Evolutionary conservation across 345 rosid genomes (phyloP).

Genomic region (Acer yangbiense): DNA sequence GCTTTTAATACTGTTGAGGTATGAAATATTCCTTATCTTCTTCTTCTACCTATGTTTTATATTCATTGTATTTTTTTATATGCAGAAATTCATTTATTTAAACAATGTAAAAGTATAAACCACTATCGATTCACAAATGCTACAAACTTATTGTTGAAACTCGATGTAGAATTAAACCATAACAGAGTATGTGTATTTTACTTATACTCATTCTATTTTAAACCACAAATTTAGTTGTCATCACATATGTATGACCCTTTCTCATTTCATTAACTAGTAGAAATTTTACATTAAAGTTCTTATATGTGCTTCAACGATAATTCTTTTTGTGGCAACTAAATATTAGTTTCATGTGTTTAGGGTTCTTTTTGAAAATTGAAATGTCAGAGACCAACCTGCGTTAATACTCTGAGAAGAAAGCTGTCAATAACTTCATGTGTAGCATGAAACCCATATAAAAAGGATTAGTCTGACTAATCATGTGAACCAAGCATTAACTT

Average conservation of each 20-base stretch:
- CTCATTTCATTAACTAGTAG: not conserved
- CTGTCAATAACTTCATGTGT: not conserved
- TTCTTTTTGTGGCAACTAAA: conserved; percentile 1
- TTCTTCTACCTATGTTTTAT: not conserved
- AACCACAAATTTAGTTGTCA: not conserved
- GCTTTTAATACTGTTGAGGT: conserved; percentile 29
- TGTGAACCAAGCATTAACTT: not conserved
- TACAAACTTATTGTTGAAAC: not conserved
- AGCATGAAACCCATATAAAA: not conserved
- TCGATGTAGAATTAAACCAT: not conserved
- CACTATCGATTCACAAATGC: not conserved
- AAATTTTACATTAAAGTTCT: not conserved
- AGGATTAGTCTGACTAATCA: not conserved
- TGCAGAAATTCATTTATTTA: not conserved
- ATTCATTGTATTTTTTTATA: conserved; percentile 6
- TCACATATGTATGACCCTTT: not conserved
- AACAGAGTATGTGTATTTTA: not conserved
- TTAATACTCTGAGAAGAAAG: not conserved
- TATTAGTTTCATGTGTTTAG: not conserved
- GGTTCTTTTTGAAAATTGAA: too few relatives aligned
- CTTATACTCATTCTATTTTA: not conserved
- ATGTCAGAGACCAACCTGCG: too few relatives aligned
- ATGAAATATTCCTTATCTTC: conserved; percentile 10
- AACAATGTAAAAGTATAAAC: not conserved
- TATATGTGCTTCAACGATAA: too few relatives aligned